Base-by-base conservation (phyloP, 2,329 filamentous ascomycete species). In the Phyllosticta citrichinensis region DNA sequence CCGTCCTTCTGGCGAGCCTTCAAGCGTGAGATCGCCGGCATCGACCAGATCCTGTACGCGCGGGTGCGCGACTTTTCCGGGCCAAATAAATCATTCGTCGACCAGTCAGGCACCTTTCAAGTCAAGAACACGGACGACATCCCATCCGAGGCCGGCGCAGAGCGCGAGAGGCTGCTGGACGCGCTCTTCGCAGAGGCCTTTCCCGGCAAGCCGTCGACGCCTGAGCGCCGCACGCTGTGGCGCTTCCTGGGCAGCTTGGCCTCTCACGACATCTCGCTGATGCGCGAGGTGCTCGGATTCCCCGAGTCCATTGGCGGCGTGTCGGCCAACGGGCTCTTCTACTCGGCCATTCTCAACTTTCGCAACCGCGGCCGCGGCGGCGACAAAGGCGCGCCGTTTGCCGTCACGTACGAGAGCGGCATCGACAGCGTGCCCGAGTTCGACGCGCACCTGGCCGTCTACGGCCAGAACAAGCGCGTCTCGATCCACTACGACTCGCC, bases 331-430 rank as follows among this genome's bases (percentile, higher is more conserved):
- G 53, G 53, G 1, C 63, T 58, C 19, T 60, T 62, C 25, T 62
- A 62, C 12, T 40, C 52, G 20, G 61, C 61, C 17, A 58, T 62
- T 24, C 20, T 62, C 35, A 40, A 25, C 51, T 62, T 14, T 14
- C 24, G 40, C n/a, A 63, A 63, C n/a, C 50, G 30, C 6, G 35
- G n/a, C n/a, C 35, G 25, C 12, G 55, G 25, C 14, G 60, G 77
- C 22, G 22, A 22, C 22, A 22, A 22, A 22, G 22, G 22, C 2
- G 75, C 79, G 2, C 75, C 75, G 0, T 86, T 84, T 62, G 73
- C 80, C 0, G 76, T 84, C 2, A 75, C 77, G 0, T 87, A 85
- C 64, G 83, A 87, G 64, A 79, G 77, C 0, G 83, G 83, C 0
- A 73, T 84, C 22, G 77, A 81, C 64, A 66, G 68, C 0, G 76